Conservation (phyloP, 768 basidiomycete species). For the Boletus reticuloceps region DNA sequence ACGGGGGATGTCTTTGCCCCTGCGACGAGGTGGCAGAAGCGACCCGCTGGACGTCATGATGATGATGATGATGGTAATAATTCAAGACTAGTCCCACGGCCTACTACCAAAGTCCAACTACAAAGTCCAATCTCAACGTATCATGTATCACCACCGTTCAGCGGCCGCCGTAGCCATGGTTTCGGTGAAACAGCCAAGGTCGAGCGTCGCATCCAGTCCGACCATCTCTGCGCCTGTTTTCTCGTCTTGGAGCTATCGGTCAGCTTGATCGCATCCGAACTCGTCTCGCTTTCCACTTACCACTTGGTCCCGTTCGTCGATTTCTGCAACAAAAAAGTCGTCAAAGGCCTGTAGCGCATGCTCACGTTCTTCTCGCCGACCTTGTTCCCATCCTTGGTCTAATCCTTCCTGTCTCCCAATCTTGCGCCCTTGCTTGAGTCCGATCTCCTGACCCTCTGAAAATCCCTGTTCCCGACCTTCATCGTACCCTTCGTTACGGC, state of each 20-base stretch:
- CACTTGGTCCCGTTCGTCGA: slow-evolving; percentile 25
- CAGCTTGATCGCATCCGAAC: not conserved
- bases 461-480: slow-evolving; percentile 42
- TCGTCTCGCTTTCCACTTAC: slow-evolving; percentile 18
- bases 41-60: slow-evolving; percentile 8
- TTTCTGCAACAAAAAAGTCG: slow-evolving; percentile 48
- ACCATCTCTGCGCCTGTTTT: slow-evolving; percentile 26
- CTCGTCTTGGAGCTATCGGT: slow-evolving; percentile 18
- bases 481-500: slow-evolving; percentile 41
- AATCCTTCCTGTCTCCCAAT: slow-evolving; percentile 30
- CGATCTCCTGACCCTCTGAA: slow-evolving; percentile 33
- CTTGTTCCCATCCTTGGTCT: slow-evolving; percentile 36
- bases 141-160: slow-evolving; percentile 5
- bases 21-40: slow-evolving; percentile 43
- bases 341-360: slow-evolving; percentile 60
- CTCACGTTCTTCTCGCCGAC: slow-evolving; percentile 48
- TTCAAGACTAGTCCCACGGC: slow-evolving; percentile 4
- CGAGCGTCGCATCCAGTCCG: slow-evolving; percentile 26
- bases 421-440: slow-evolving; percentile 34
- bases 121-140: no score
- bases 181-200: not conserved
- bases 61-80: slow-evolving; percentile 11
- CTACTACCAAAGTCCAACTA: not conserved
- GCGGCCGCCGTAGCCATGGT: slow-evolving; percentile 23
- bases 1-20: slow-evolving; percentile 63